Conservation (phyloP, 2,329 filamentous ascomycete species). For the Phialophora expanda region DNA sequence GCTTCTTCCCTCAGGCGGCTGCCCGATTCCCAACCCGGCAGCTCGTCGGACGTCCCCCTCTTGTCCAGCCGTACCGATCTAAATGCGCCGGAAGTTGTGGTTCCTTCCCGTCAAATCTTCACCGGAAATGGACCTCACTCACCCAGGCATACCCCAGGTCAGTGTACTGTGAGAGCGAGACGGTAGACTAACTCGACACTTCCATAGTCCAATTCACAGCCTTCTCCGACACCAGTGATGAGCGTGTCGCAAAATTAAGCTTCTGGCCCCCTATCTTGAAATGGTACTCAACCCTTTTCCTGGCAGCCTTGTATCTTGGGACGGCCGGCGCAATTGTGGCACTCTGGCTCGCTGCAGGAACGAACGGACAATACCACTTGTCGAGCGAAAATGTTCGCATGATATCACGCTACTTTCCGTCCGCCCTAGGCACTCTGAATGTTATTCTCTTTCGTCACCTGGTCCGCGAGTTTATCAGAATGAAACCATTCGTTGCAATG, state of each 20-base stretch:
- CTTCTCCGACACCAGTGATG: not conserved
- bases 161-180: not conserved
- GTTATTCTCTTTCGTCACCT: constrained; percentile 22
- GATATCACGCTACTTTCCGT: constrained; percentile 24
- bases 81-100: not conserved
- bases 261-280: constrained; percentile 16
- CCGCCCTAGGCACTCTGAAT: constrained; percentile 17
- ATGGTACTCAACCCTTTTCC: constrained; percentile 16
- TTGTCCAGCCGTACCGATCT: not conserved
- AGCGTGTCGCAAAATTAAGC: not conserved
- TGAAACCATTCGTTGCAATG: constrained; percentile 23
- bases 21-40: constrained; percentile 5
- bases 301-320: constrained; percentile 13
- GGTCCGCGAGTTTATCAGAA: constrained; percentile 21
- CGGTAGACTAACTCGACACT: not conserved
- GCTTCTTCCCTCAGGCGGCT: not conserved
- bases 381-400: constrained; percentile 26
- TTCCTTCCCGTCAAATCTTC: not conserved
- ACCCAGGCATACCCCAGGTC: not conserved
- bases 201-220: constrained; percentile 1
- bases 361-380: constrained; percentile 22
- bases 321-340: constrained; percentile 8
- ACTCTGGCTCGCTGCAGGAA: constrained; percentile 17
- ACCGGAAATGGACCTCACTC: not conserved
- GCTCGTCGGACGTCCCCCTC: not conserved